Percentiles rank a stretch among this genome's conserved stretches.
Conservation (phyloP, 2,329 filamentous ascomycete species). For the Claviceps capensis region DNA sequence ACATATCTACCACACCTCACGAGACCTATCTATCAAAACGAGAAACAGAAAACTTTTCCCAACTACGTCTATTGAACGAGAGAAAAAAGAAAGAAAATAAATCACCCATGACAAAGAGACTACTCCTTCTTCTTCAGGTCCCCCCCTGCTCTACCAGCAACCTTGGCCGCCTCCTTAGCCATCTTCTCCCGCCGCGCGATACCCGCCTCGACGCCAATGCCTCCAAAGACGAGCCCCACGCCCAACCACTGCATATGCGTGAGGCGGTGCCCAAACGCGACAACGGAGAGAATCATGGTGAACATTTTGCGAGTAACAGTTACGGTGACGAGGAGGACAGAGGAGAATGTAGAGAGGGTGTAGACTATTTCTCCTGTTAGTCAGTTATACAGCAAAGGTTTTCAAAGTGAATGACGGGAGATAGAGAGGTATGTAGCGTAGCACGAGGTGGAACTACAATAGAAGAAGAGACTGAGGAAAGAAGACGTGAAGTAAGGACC, state of each 20-base stretch:
- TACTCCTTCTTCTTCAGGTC: slow-evolving; percentile 19
- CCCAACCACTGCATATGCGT: slow-evolving; percentile 87
- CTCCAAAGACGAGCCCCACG: slow-evolving; percentile 84
- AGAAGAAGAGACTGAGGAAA: too few relatives aligned
- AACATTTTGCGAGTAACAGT: slow-evolving; percentile 98
- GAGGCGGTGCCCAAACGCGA: slow-evolving; percentile 85
- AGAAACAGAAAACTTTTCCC: too few relatives aligned
- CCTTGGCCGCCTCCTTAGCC: slow-evolving; percentile 57
- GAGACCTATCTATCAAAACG: too few relatives aligned
- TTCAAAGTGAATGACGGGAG: neutral
- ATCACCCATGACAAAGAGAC: neutral
- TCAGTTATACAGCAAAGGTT: neutral
- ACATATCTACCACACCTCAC: too few relatives aligned
- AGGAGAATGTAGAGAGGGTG: slow-evolving; percentile 84
- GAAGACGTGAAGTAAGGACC: too few relatives aligned
- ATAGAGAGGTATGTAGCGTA: too few relatives aligned
- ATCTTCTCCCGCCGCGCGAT: slow-evolving; percentile 74
- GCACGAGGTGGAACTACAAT: too few relatives aligned
- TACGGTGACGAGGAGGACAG: slow-evolving; percentile 83
- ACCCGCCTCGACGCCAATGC: slow-evolving; percentile 78
- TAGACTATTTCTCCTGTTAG: slow-evolving; percentile 41
- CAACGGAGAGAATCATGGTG: slow-evolving; percentile 92
- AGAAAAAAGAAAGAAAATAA: neutral
- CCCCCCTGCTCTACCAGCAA: neutral
- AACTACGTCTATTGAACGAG: too few relatives aligned